phyloP scores from a whole-genome alignment of 1,139 yeast species.

The Arxiozyma slooffiae region DNA sequence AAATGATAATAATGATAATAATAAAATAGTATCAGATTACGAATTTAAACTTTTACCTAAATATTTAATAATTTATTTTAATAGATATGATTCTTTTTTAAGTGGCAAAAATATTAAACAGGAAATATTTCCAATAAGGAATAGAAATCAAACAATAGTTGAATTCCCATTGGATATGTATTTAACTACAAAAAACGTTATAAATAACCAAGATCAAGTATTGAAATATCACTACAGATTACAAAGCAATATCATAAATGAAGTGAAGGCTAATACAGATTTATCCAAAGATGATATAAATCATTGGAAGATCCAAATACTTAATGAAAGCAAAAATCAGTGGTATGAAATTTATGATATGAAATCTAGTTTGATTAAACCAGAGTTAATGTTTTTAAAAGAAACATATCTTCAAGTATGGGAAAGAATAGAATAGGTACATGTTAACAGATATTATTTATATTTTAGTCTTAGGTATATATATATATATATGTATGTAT shows the following conservation, averaged over 20 bases:
- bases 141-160: constrained; percentile 55
- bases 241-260: constrained; percentile 44
- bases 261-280: constrained; percentile 16
- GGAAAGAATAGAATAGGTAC: constrained; percentile 31
- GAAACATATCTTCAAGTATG: constrained; percentile 63
- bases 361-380: constrained; percentile 38
- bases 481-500: too few species aligned
- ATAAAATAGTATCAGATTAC: constrained; percentile 24
- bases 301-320: constrained; percentile 46
- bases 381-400: constrained; percentile 51
- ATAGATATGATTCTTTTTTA: constrained; percentile 31
- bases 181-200: neutral
- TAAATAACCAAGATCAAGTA: neutral
- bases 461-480: constrained; percentile 3
- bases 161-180: constrained; percentile 37
- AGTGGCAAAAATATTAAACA: constrained; percentile 31
- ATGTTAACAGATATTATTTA: neutral
- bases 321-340: constrained; percentile 33
- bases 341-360: constrained; percentile 57
- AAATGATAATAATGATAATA: neutral
- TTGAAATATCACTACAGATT: constrained; percentile 21
- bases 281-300: constrained; percentile 27
- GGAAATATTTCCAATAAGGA: constrained; percentile 32
- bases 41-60: constrained; percentile 42
- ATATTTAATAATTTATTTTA: constrained; percentile 45